Percentiles rank a stretch among this genome's conserved stretches.
phyloP scores from a whole-genome alignment of 1,284 basidiomycete genomes.

The Exobasidium rhododendri region DNA sequence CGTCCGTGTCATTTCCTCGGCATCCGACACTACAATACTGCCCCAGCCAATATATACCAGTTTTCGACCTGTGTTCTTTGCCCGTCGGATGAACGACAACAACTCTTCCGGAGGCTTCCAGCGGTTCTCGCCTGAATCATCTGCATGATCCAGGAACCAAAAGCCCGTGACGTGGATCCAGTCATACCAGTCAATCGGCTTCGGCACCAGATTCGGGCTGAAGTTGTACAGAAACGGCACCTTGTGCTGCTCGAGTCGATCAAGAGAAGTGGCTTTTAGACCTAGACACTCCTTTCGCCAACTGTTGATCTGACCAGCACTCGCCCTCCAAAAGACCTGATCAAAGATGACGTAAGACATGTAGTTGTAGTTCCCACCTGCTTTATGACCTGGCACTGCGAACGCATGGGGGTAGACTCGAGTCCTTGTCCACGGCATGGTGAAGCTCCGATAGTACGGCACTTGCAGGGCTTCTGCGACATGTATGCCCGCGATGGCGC shows the following conservation, averaged over 20 bases:
- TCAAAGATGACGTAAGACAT: conserved; percentile 96
- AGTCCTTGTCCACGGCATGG: conserved; percentile 73
- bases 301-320: conserved; percentile 82
- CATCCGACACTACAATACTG: conserved; percentile 95
- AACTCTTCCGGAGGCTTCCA: conserved; percentile 81
- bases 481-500: conserved; percentile 97
- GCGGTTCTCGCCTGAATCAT: conserved; percentile 70
- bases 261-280: conserved; percentile 76
- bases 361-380: conserved; percentile 94
- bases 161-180: conserved; percentile 86
- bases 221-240: conserved; percentile 98
- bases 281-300: conserved; percentile 80
- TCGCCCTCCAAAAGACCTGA: conserved; percentile 93
- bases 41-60: conserved; percentile 97
- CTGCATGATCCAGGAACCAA: conserved; percentile 63
- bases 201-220: conserved; percentile 70
- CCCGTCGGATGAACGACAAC: conserved; percentile 74
- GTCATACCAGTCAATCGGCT: conserved; percentile 83
- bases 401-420: conserved; percentile 97
- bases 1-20: conserved; percentile 81
- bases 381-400: conserved; percentile 81
- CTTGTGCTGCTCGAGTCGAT: conserved; percentile 91
- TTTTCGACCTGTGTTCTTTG: conserved; percentile 73
- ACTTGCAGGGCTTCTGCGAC: conserved; percentile 90
- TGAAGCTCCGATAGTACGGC: conserved; percentile 86